These are phyloP conservation scores for Hordeum vulgare DNA, from an alignment of 176 grass and related monocot genomes.

Conservation along the genomic window DNA sequence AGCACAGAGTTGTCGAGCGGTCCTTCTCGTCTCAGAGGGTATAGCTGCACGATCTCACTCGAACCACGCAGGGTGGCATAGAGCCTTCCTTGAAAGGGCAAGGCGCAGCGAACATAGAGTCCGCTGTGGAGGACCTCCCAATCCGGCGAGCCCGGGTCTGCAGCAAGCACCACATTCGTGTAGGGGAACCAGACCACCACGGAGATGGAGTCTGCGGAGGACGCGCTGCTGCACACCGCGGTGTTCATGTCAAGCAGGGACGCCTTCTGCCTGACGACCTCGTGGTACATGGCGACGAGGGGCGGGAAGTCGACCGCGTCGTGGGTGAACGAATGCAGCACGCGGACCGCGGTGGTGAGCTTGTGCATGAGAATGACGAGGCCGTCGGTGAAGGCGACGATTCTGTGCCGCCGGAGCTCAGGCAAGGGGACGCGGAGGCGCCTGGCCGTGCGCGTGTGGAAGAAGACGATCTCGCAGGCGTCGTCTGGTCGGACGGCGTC, in stretches of 20 bases:
- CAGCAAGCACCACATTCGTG: neutral
- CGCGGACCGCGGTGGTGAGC: neutral
- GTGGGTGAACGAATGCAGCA: slow-evolving; percentile 19
- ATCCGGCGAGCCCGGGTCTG: neutral
- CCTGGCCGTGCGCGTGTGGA: neutral
- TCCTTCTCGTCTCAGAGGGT: neutral
- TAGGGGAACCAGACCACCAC: slow-evolving; percentile 6
- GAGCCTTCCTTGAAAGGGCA: neutral
- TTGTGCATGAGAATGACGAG: neutral
- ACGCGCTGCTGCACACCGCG: neutral
- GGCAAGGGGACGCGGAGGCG: neutral
- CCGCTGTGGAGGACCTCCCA: neutral
- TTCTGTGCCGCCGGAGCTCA: neutral
- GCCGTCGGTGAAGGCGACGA: neutral
- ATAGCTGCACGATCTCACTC: neutral
- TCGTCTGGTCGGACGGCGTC: neutral
- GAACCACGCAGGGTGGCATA: neutral
- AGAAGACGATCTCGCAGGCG: neutral
- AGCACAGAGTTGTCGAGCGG: neutral
- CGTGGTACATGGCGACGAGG: neutral
- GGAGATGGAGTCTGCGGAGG: neutral
- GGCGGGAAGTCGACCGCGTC: neutral
- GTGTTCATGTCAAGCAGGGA: neutral
- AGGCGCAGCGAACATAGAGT: neutral
- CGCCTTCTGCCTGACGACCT: neutral